A percentile compares a stretch with the other conserved stretches of the same genome.
Evolutionary conservation across 1,284 basidiomycete species (phyloP).

Genomic region (Amylostereum chailletii): DNA sequence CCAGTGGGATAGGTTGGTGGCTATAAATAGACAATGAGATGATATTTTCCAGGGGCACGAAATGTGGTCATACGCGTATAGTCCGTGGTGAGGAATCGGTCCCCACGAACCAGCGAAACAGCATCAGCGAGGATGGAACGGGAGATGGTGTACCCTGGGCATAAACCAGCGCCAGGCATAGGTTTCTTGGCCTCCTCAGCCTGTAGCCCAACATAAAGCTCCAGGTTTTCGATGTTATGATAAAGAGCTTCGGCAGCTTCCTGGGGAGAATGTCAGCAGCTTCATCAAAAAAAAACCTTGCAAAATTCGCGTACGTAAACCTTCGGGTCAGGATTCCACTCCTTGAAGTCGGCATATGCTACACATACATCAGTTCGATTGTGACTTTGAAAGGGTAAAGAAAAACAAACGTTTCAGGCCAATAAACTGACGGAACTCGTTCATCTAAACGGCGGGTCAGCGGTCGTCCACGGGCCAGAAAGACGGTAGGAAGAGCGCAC

Average conservation of each 20-base stretch:
- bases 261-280: slow-evolving; percentile 24
- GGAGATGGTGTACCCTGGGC: slow-evolving; percentile 84
- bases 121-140: slow-evolving; percentile 81
- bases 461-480: neutral
- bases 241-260: slow-evolving; percentile 62
- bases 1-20: slow-evolving; percentile 68
- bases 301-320: slow-evolving; percentile 36
- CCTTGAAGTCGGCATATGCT: slow-evolving; percentile 58
- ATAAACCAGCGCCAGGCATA: slow-evolving; percentile 71
- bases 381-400: neutral
- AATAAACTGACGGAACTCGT: slow-evolving; percentile 57
- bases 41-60: slow-evolving; percentile 9
- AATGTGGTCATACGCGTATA: slow-evolving; percentile 39
- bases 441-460: slow-evolving; percentile 27
- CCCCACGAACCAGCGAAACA: slow-evolving; percentile 56
- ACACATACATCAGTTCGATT: neutral
- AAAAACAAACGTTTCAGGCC: slow-evolving; percentile 33
- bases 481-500: slow-evolving; percentile 24
- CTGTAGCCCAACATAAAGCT: slow-evolving; percentile 67
- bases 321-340: slow-evolving; percentile 69
- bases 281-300: neutral
- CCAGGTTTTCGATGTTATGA: slow-evolving; percentile 67
- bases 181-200: slow-evolving; percentile 68
- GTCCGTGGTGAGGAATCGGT: slow-evolving; percentile 75
- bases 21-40: slow-evolving; percentile 24